Evolutionary conservation across 1,284 basidiomycete genomes (phyloP), one percentile per base, ranked within the genome.

Genomic region (Puccinia horiana): DNA sequence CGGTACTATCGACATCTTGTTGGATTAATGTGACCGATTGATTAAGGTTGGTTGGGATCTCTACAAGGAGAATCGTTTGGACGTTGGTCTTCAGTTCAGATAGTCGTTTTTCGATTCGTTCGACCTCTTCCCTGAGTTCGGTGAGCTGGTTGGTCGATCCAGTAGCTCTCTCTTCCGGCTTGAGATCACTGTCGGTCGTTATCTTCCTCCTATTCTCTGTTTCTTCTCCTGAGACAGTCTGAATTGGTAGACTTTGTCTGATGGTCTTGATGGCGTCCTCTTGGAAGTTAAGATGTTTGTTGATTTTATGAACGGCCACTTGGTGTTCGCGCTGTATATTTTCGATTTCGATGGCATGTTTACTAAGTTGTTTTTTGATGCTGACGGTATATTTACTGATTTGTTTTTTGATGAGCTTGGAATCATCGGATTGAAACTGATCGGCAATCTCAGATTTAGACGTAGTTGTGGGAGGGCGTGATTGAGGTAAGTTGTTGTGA

Each of bases 31-130:
- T 23, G 40, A 72, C 70, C 4, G 70, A 72, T 47, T 47, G n/a
- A 18, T 72, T 44, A 4, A 72, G 44, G 44, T 72, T 72, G 23
- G 35, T 47, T 2, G 70, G 70, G 44, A 72, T 72, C 44, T 72
- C 70, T 44, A 52, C 52, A 18, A 47, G 49, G 16, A 72, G 47
- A 29, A 72, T 72, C 2, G 42, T 72, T 18, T 26, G 29, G 29
- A 72, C 47, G 29, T 29, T 72, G 1, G 70, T 29, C 29, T 52
- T 47, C 4, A 72, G n/a, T 20, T 61, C 58, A 5, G 4, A 26
- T 1, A 61, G 11, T 32, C 29, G 26, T 4, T 12, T 12, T 2
- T 61, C 58, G 11, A 61, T 35, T 32, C 58, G 58, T 4, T 32
- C 58, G 6, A 61, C 23, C 58, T 61, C 58, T 11, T 11, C 58